phyloP scores from a whole-genome alignment of 345 rosid genomes.

The Linum lewisii region DNA sequence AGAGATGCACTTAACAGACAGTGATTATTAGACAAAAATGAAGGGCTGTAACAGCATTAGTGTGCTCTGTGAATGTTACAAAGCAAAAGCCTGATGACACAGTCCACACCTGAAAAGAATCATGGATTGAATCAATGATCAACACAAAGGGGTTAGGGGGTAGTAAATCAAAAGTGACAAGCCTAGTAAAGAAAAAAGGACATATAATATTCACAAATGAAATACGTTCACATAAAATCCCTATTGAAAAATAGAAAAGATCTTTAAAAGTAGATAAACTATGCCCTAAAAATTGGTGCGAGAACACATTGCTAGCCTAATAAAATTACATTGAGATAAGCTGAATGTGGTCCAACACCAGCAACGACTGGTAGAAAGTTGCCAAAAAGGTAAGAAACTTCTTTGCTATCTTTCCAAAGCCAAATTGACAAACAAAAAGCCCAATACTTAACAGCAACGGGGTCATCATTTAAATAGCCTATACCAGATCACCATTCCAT shows the following conservation, averaged over 20 bases:
- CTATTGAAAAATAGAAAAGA: neutral
- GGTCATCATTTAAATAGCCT: neutral
- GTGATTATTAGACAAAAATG: conserved; percentile 93
- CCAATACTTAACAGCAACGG: neutral
- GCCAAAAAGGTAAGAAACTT: neutral
- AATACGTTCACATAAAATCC: neutral
- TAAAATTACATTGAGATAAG: neutral
- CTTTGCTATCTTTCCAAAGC: too few species aligned
- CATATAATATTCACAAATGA: neutral
- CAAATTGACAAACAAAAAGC: too few species aligned
- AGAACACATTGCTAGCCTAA: neutral
- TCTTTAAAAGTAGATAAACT: neutral
- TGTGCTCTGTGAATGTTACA: conserved; percentile 89
- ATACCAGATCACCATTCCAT: neutral
- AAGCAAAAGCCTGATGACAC: conserved; percentile 92
- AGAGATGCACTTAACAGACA: conserved; percentile 86
- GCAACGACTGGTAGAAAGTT: neutral
- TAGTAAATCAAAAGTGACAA: neutral
- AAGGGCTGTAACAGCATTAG: conserved; percentile 87
- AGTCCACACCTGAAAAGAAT: conserved; percentile 69
- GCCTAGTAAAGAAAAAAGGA: neutral
- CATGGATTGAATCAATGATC: conserved; percentile 1
- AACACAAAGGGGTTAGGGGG: neutral
- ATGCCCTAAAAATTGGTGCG: neutral
- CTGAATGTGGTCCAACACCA: neutral